Evolutionary conservation across 106 monocot species (phyloP), one percentile per base, ranked within the genome.

Genomic region (Hemerocallis citrina): DNA sequence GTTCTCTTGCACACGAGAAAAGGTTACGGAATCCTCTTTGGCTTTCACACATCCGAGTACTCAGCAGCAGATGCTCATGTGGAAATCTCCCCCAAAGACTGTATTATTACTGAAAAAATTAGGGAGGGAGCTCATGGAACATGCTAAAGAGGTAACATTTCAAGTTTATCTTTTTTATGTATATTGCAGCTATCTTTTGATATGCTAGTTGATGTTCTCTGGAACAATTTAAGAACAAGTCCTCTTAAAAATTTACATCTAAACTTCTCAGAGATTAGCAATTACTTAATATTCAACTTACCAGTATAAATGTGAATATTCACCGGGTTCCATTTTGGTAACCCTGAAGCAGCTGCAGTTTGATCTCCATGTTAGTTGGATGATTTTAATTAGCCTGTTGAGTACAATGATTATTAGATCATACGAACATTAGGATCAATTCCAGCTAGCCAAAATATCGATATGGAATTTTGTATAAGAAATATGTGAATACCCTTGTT

Each of bases 11-110:
- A 76, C 85, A 24, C 78, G 98, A 63, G 98, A 99, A 63, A 98
- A 92, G 77, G 92, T 98, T 30, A 92, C 88, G 24, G 98, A 99
- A 73, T 88, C 98, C 9, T 99, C 98, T 52, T 74, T 92, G 71
- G 98, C 98, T 73, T 99, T 99, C 68, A 88, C 98, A 23, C 98
- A 99, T 75, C 98, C 98, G 62, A 99, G 88, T 63, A 99, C 98
- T 61, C 98, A 99, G 64, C 98, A 99, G 64, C 92, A 99, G 52
- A 99, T 99, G 92, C 92, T 99, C 39, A 99, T 92, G 88, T 99
- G 98, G 98, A 99, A 99, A 57, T 79, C 85, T 73, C 74, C 88
- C 48, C 98, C 98, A 51, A 99, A 92, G 64, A 99, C 92, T 35
- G 98, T 88, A 27, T 43, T 99, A 41, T 72, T 99, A 34, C 60